phyloP scores from a whole-genome alignment of 1,284 basidiomycete species.

The Vanrija pseudolonga region DNA sequence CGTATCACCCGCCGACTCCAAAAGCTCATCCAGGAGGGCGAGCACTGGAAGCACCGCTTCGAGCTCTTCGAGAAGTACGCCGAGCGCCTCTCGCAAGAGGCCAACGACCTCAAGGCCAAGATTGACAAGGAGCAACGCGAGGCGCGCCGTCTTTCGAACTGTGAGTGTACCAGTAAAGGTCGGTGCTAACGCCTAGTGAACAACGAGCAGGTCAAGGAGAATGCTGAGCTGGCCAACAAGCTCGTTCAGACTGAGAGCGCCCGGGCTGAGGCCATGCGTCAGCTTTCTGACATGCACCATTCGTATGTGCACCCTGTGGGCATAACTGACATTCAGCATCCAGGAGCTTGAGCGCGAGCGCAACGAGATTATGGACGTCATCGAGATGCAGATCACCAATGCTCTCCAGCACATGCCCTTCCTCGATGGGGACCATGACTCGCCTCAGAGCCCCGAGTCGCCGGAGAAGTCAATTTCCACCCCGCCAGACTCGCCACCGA shows the following conservation, averaged over 20 bases:
- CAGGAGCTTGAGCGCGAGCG: constrained; percentile 47
- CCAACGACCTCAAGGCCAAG: constrained; percentile 48
- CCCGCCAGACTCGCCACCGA: constrained; percentile 4
- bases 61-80: constrained; percentile 52
- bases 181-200: constrained; percentile 19
- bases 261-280: constrained; percentile 44
- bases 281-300: constrained; percentile 48
- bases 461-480: background rate
- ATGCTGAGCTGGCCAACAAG: constrained; percentile 36
- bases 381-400: constrained; percentile 44
- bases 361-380: constrained; percentile 45
- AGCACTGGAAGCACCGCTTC: constrained; percentile 52
- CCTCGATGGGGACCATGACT: constrained; percentile 1
- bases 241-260: constrained; percentile 43
- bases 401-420: constrained; percentile 29
- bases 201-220: constrained; percentile 33
- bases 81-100: constrained; percentile 49
- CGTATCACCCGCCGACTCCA: constrained; percentile 47
- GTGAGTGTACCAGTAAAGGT: constrained; percentile 19
- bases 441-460: background rate
- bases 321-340: constrained; percentile 22
- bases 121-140: constrained; percentile 51
- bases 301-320: constrained; percentile 19
- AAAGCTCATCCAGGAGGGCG: constrained; percentile 51
- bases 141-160: constrained; percentile 41